These are phyloP conservation scores for Amesomyces nigricolor DNA, from an alignment of 2,329 filamentous ascomycete species.

Conservation along the genomic window DNA sequence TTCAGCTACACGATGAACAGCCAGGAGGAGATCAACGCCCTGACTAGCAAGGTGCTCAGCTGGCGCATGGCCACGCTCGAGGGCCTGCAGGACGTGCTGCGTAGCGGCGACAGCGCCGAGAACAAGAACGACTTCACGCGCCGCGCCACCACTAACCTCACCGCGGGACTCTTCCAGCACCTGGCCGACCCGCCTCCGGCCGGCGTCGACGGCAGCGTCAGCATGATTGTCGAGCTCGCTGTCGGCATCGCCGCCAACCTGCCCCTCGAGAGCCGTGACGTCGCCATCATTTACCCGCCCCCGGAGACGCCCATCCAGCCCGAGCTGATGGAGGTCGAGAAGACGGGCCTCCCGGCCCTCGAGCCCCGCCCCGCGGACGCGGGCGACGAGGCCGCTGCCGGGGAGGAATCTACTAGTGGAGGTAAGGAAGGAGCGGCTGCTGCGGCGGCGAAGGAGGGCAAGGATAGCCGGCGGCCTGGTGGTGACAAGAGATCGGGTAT, in stretches of 20 bases:
- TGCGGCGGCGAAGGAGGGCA: slow-evolving; percentile 36
- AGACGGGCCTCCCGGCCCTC: slow-evolving; percentile 60
- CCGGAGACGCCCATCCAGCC: slow-evolving; percentile 67
- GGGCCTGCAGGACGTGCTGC: slow-evolving; percentile 69
- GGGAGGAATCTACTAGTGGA: slow-evolving; percentile 30
- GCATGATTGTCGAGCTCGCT: slow-evolving; percentile 89
- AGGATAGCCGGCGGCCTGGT: slow-evolving; percentile 31
- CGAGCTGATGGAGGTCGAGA: slow-evolving; percentile 81
- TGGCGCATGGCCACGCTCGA: slow-evolving; percentile 94
- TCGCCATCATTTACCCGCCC: slow-evolving; percentile 77
- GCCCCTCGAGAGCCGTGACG: slow-evolving; percentile 84
- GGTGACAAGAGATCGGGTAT: slow-evolving; percentile 47
- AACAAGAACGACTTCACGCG: slow-evolving; percentile 65
- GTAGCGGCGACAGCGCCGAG: slow-evolving; percentile 58
- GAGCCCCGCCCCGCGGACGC: slow-evolving; percentile 39
- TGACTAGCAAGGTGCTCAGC: slow-evolving; percentile 79
- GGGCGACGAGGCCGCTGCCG: slow-evolving; percentile 37
- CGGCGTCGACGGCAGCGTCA: slow-evolving; percentile 80
- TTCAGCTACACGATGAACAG: slow-evolving; percentile 68
- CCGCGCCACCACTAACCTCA: slow-evolving; percentile 62
- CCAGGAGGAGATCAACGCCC: slow-evolving; percentile 82
- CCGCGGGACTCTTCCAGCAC: slow-evolving; percentile 64
- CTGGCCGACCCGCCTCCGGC: slow-evolving; percentile 70
- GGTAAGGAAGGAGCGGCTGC: slow-evolving; percentile 40
- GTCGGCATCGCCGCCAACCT: slow-evolving; percentile 80